Evolutionary conservation across 2,329 filamentous ascomycete genomes (phyloP), one percentile per base, ranked within the genome.

Genomic region (Exophiala sideris): DNA sequence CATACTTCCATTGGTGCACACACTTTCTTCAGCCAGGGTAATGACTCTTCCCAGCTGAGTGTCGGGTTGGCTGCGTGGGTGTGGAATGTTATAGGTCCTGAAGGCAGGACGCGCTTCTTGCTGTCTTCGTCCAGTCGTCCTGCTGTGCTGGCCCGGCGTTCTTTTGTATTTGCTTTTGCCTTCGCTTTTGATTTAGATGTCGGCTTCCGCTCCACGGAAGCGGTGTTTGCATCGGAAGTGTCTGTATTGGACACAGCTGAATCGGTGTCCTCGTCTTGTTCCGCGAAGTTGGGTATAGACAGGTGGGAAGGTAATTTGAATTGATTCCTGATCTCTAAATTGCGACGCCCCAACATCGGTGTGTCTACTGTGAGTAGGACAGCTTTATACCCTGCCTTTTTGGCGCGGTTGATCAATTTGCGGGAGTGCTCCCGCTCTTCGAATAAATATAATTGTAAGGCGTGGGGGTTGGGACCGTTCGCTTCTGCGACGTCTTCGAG

Each of bases 1-100:
- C 61, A 63, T 9, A 61, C 61, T 48, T 62, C 38, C 61, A 63
- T 63, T 7, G 50, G 47, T 1, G 48, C 45, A 16, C 35, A 41
- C 2, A 45, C 50, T 14, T 54, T 24, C 16, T 59, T 59, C 7
- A 62, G 50, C 57, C 61, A 63, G 2, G 61, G 59, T 39, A 63
- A 60, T 7, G 54, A 47, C 11, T 59, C 52, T 41, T 63, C 61
- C 61, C 61, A 63, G 33, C 33, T 52, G 11, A 97, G 82, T 0
- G 81, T 79, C 0, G 92, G 91, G 68, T 91, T 96, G 7, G 91
- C 91, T 67, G 97, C 92, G 71, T 97, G 97, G 10, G 92, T 96
- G 12, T 94, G 91, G 69, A 95, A 99, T 1, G 92, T 97, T 62
- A 97, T 85, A 68, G 86, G 85, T 32, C 83, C 83, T 67, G 86